These are phyloP conservation scores for Blastocystis sp. DNA, from an alignment of 352 stramenopile genomes.

Conservation along the genomic window DNA sequence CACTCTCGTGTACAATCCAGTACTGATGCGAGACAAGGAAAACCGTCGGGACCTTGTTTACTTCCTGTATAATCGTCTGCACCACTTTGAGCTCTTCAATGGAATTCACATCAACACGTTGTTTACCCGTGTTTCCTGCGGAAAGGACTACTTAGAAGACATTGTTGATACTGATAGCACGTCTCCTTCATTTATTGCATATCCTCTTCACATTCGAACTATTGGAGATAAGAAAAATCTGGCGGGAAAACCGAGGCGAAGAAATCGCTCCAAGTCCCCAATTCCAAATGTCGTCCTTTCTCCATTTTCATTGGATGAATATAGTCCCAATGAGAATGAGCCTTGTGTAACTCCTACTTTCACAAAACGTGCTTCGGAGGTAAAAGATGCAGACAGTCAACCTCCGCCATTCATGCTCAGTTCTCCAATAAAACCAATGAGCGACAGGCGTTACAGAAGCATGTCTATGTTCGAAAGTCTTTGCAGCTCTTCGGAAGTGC, in stretches of 20 bases:
- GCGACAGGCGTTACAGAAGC: neutral
- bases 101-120: neutral
- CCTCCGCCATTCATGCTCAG: neutral
- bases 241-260: neutral
- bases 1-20: slow-evolving; percentile 34
- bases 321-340: neutral
- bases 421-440: neutral
- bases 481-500: neutral
- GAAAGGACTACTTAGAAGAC: slow-evolving; percentile 11
- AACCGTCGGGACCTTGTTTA: slow-evolving; percentile 35
- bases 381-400: neutral
- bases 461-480: slow-evolving; percentile 27
- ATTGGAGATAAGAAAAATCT: slow-evolving; percentile 40
- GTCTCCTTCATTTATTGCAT: neutral
- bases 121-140: slow-evolving; percentile 27
- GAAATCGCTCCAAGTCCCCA: neutral
- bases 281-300: neutral
- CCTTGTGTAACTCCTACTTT: neutral
- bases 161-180: neutral
- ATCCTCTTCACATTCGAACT: neutral
- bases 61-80: slow-evolving; percentile 47
- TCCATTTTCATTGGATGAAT: slow-evolving; percentile 31
- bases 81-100: slow-evolving; percentile 6
- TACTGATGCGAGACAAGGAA: slow-evolving; percentile 25
- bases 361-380: neutral